phyloP scores from a whole-genome alignment of 345 rosid species.

The Rhodamnia argentea region DNA sequence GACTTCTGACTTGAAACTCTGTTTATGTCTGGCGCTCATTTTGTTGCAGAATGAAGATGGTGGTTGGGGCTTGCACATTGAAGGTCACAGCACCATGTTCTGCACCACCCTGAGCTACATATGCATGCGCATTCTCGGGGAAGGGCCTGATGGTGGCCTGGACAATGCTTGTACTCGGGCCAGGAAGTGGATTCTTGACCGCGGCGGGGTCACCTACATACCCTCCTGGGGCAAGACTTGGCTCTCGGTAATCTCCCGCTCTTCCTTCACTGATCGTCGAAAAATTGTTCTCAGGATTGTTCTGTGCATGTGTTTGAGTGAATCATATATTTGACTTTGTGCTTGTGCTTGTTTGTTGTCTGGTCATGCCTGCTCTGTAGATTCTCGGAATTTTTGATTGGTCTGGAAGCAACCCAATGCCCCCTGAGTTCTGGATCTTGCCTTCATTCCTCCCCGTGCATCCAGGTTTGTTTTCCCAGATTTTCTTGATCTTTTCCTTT shows the following conservation, averaged over 20 bases:
- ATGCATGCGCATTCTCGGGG: slow-evolving; percentile 28
- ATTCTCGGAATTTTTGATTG: slow-evolving; percentile 17
- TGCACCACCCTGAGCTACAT: slow-evolving; percentile 18
- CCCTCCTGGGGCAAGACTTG: slow-evolving; percentile 35
- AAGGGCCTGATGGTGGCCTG: slow-evolving; percentile 19
- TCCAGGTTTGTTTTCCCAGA: slow-evolving; percentile 9
- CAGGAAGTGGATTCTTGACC: slow-evolving; percentile 23
- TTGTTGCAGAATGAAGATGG: slow-evolving; percentile 19
- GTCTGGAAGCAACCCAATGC: slow-evolving; percentile 23
- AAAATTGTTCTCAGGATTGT: neutral
- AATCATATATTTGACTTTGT: neutral
- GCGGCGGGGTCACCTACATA: slow-evolving; percentile 17
- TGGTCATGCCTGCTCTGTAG: neutral
- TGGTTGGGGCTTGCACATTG: slow-evolving; percentile 29
- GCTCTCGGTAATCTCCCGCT: slow-evolving; percentile 12
- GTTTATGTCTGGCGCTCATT: neutral
- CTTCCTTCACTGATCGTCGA: neutral
- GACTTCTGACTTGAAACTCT: neutral
- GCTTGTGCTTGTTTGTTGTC: neutral
- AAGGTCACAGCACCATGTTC: slow-evolving; percentile 29
- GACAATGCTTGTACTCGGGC: slow-evolving; percentile 20
- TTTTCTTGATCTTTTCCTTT: neutral
- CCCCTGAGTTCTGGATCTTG: slow-evolving; percentile 20
- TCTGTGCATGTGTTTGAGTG: neutral
- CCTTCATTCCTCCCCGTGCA: slow-evolving; percentile 26